A percentile compares a stretch with the other conserved stretches of the same genome.
Evolutionary conservation across 2,329 filamentous ascomycete genomes (phyloP).

Genomic region (Passalora sequoiae): DNA sequence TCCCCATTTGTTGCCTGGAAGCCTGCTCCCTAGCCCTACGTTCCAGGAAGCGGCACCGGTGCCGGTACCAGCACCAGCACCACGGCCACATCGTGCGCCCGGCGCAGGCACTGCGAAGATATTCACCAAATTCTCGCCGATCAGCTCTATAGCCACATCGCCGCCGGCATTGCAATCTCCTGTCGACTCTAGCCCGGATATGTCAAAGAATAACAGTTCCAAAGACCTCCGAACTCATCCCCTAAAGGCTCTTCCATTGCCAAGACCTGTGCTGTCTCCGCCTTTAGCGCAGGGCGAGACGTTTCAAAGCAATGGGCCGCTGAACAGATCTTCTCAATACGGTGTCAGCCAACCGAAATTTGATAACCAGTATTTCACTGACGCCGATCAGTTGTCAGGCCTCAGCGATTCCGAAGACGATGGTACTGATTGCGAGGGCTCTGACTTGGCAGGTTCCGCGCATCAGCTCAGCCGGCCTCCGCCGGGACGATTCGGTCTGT

Average conservation of each 20-base stretch:
- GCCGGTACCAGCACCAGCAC: constrained; percentile 11
- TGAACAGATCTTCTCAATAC: constrained; percentile 33
- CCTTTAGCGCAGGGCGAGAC: constrained; percentile 20
- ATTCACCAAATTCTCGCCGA: constrained; percentile 10
- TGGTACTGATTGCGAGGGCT: constrained; percentile 22
- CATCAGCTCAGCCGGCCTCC: constrained; percentile 25
- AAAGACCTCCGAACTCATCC: constrained; percentile 27
- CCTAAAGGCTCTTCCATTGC: constrained; percentile 31
- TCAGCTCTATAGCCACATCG: constrained; percentile 18
- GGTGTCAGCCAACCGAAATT: constrained; percentile 27
- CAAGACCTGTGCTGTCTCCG: constrained; percentile 30
- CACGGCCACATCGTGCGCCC: constrained; percentile 9
- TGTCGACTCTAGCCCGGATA: constrained; percentile 23
- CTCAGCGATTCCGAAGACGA: constrained; percentile 26
- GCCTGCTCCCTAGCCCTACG: constrained; percentile 55
- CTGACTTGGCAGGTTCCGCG: constrained; percentile 26
- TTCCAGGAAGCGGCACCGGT: constrained; percentile 25
- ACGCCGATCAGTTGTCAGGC: constrained; percentile 28
- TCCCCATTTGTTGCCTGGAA: constrained; percentile 70
- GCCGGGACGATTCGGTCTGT: constrained; percentile 28
- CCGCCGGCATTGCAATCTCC: constrained; percentile 26
- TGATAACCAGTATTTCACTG: constrained; percentile 17
- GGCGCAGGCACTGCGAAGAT: constrained; percentile 8
- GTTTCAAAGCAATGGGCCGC: constrained; percentile 26
- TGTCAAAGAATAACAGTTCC: constrained; percentile 20